These are phyloP conservation scores for Neurospora tetrasperma DNA, from an alignment of 495 filamentous ascomycete genomes.

Conservation along the genomic window DNA sequence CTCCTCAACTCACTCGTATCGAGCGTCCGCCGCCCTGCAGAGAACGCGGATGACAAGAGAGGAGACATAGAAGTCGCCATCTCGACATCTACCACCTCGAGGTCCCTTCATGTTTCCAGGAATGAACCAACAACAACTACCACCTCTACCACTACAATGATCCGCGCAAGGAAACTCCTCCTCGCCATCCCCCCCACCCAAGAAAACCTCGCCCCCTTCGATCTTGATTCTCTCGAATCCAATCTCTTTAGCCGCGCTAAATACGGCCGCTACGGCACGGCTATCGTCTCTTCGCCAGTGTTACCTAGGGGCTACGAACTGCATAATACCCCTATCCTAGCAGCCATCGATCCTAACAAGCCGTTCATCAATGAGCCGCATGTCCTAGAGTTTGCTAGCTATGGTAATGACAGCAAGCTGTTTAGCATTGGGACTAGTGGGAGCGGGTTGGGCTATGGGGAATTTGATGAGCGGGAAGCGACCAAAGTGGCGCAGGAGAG, in stretches of 20 bases:
- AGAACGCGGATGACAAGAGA: too few relatives aligned
- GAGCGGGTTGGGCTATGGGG: background rate
- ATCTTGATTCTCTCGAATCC: slow-evolving; percentile 21
- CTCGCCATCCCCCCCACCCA: slow-evolving; percentile 11
- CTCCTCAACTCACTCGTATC: too few relatives aligned
- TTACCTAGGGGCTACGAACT: slow-evolving; percentile 2
- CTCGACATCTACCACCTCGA: too few relatives aligned
- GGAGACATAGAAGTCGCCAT: too few relatives aligned
- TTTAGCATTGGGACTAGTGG: slow-evolving; percentile 5
- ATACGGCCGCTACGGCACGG: slow-evolving; percentile 24
- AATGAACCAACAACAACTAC: too few relatives aligned
- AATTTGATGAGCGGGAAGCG: background rate
- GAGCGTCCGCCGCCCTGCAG: too few relatives aligned
- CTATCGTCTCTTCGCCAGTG: slow-evolving; percentile 16
- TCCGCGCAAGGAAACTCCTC: slow-evolving; percentile 21
- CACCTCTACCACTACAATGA: too few relatives aligned
- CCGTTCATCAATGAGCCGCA: slow-evolving; percentile 8
- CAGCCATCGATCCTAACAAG: background rate
- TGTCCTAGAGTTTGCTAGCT: background rate
- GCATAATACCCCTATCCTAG: slow-evolving; percentile 6
- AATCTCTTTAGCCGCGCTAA: slow-evolving; percentile 21
- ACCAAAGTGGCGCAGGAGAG: background rate
- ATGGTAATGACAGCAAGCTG: background rate
- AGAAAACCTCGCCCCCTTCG: slow-evolving; percentile 21
- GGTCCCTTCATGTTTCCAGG: too few relatives aligned